These are phyloP conservation scores for Apiospora phragmitis DNA, from an alignment of 2,329 filamentous ascomycete genomes.

Conservation along the genomic window DNA sequence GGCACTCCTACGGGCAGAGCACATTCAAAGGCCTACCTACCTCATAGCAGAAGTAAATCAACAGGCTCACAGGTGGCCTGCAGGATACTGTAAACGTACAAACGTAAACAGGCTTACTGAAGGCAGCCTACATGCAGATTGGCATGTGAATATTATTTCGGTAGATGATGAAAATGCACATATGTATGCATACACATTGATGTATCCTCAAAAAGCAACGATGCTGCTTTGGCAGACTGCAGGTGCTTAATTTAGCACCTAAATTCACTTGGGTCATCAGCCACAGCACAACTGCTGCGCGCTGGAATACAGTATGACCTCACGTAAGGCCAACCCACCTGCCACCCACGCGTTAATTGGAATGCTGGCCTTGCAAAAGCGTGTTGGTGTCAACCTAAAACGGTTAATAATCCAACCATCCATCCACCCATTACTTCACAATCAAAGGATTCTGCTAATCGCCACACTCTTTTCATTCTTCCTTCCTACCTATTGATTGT, in stretches of 20 bases:
- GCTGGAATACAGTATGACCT: conserved; percentile 4
- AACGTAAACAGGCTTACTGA: not conserved
- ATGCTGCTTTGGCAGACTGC: not conserved
- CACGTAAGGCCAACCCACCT: not conserved
- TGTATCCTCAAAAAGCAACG: not conserved
- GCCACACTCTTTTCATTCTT: not conserved
- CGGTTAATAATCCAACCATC: not conserved
- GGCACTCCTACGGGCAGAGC: not conserved
- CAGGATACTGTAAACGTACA: not conserved
- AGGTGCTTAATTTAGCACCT: not conserved
- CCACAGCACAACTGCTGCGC: not conserved
- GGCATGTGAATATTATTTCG: not conserved
- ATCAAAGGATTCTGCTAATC: not conserved
- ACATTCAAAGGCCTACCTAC: not conserved
- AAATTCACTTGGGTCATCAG: not conserved
- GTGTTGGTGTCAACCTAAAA: conserved; percentile 9
- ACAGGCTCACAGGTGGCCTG: not conserved
- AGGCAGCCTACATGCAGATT: not conserved
- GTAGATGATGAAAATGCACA: not conserved
- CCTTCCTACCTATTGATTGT: not conserved
- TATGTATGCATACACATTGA: too few species aligned
- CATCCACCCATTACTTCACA: not conserved
- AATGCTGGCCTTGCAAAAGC: conserved; percentile 7
- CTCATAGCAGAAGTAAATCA: not conserved
- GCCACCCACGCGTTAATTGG: conserved; percentile 9